Evolutionary conservation across 805 yeast species (phyloP).

Genomic region (Yamadazyma paraphyllophila): DNA sequence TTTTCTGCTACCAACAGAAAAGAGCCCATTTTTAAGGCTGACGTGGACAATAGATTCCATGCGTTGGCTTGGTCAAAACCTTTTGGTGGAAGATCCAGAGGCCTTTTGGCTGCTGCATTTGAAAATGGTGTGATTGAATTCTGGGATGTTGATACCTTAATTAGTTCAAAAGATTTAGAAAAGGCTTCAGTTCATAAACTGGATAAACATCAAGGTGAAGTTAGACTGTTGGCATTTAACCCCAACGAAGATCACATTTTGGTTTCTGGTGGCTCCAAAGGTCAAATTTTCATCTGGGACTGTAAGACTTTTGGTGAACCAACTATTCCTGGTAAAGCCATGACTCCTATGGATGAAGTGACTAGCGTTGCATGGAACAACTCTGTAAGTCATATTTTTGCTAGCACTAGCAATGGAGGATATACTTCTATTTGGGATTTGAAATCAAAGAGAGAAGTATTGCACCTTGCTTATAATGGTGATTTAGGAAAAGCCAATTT

Average conservation of each 20-base stretch:
- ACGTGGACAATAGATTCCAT: constrained; percentile 51
- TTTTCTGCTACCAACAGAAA: constrained; percentile 32
- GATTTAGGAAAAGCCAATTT: constrained; percentile 59
- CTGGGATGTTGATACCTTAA: constrained; percentile 64
- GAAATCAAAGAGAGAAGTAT: constrained; percentile 80
- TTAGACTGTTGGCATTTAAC: constrained; percentile 73
- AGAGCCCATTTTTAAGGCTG: constrained; percentile 34
- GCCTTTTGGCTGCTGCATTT: constrained; percentile 81
- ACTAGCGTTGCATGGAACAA: constrained; percentile 88
- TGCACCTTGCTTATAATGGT: constrained; percentile 74
- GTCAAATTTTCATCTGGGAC: constrained; percentile 92
- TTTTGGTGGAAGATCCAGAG: constrained; percentile 45
- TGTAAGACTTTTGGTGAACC: constrained; percentile 58
- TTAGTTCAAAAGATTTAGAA: constrained; percentile 39
- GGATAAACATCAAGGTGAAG: constrained; percentile 63
- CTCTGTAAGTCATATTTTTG: constrained; percentile 78
- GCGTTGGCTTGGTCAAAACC: constrained; percentile 82
- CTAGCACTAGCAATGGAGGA: constrained; percentile 82
- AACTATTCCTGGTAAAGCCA: constrained; percentile 69
- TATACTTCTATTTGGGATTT: constrained; percentile 93
- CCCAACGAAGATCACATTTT: constrained; percentile 67
- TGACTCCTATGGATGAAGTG: constrained; percentile 79
- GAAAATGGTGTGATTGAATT: constrained; percentile 79
- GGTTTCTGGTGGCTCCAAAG: constrained; percentile 85
- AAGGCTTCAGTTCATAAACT: constrained; percentile 50